Percentiles rank a stretch among this genome's conserved stretches.
These are phyloP conservation scores for Fusarium siculi DNA, from an alignment of 2,329 filamentous ascomycete species.

Conservation along the genomic window DNA sequence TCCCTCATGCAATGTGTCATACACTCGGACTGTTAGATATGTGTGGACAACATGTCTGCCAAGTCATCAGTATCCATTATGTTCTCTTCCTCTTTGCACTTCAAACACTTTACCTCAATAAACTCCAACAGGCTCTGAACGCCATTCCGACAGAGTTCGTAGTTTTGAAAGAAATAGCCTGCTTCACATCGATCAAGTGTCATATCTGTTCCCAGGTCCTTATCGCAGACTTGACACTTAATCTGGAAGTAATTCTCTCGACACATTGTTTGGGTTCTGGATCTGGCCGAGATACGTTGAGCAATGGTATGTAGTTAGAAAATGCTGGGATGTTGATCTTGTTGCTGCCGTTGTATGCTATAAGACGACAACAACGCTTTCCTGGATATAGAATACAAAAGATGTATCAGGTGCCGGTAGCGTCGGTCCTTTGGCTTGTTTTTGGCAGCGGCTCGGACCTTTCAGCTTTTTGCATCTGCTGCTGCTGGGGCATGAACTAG, in stretches of 20 bases:
- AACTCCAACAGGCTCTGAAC: background rate
- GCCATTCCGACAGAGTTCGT: background rate
- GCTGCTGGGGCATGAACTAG: background rate
- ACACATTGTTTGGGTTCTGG: background rate
- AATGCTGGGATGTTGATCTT: background rate
- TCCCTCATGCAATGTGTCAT: too few species aligned
- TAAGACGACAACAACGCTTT: fast-evolving
- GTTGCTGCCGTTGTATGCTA: background rate
- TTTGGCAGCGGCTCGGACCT: fast-evolving
- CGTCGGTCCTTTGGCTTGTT: background rate
- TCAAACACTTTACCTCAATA: background rate
- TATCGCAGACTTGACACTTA: background rate
- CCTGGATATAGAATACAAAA: background rate
- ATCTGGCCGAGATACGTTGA: fast-evolving
- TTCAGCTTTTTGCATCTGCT: background rate
- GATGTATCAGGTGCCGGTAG: too few species aligned
- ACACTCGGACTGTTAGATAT: background rate
- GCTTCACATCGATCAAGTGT: background rate
- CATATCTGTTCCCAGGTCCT: background rate
- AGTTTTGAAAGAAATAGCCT: background rate
- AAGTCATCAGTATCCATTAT: background rate
- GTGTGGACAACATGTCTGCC: background rate
- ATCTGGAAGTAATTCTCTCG: background rate
- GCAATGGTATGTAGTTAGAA: fast-evolving
- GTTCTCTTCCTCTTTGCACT: background rate